A percentile compares a stretch with the other conserved stretches of the same genome.
Conservation (phyloP, 441 rosid species). For the Macaranga tanarius region DNA sequence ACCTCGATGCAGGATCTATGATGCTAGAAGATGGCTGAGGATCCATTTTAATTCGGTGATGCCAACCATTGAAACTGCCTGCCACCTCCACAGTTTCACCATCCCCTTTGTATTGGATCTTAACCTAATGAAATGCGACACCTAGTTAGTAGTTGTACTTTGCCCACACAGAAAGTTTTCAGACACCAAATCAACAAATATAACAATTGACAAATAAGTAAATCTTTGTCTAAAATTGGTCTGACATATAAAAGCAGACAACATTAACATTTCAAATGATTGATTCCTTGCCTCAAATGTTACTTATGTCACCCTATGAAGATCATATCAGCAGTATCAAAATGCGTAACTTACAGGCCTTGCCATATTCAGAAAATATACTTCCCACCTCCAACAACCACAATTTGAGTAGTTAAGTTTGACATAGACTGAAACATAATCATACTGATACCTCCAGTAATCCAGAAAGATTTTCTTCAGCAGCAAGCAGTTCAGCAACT, state of each 20-base stretch:
- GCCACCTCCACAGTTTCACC: constrained; percentile 85
- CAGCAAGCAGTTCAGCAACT: constrained; percentile 67
- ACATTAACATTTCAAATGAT: too few relatives aligned
- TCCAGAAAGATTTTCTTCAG: constrained; percentile 83
- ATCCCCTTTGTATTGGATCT: constrained; percentile 65
- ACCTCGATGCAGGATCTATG: constrained; percentile 50
- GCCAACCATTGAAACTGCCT: constrained; percentile 97
- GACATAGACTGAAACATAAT: background rate
- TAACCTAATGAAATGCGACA: constrained; percentile 49
- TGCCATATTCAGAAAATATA: background rate
- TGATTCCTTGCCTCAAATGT: too few relatives aligned
- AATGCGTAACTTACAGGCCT: too few relatives aligned
- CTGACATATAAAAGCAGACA: background rate
- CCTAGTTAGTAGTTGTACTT: background rate
- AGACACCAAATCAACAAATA: background rate
- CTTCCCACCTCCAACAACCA: background rate
- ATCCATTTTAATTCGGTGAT: constrained; percentile 71
- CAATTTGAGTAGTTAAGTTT: too few relatives aligned
- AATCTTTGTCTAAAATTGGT: background rate
- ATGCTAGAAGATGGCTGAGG: constrained; percentile 47
- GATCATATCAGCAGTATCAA: background rate
- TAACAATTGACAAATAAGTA: background rate
- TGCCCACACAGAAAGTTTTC: background rate
- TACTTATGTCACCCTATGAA: background rate
- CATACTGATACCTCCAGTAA: constrained; percentile 62